Percentiles rank a stretch among this genome's conserved stretches.
Conservation (phyloP, 345 rosid species). For the Eucalyptus viminalis region DNA sequence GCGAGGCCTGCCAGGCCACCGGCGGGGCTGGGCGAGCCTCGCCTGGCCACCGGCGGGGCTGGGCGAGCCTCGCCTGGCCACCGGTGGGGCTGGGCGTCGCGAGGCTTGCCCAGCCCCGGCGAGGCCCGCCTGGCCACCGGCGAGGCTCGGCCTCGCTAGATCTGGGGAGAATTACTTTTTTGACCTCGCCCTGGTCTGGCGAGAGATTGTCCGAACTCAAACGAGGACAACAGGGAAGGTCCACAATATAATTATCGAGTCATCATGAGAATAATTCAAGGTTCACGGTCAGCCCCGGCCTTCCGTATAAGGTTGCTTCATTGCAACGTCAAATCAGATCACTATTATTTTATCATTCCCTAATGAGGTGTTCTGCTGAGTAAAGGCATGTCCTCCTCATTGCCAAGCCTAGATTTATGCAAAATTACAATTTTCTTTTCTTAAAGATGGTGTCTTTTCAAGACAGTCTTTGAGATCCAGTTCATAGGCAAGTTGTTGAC, state of each 20-base stretch:
- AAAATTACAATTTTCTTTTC: neutral
- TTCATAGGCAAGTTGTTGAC: neutral
- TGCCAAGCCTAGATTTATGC: neutral
- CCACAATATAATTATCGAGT: neutral
- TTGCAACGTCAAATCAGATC: constrained; percentile 12
- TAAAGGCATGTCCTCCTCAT: neutral
- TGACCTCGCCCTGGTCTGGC: no score
- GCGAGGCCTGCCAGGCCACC: no score
- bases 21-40: no score
- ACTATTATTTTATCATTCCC: neutral
- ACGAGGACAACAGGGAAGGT: neutral
- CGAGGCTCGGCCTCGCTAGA: no score
- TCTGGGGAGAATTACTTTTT: no score
- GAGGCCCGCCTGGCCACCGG: no score
- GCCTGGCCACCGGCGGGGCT: no score
- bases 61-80: no score
- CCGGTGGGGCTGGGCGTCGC: no score
- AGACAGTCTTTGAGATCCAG: neutral
- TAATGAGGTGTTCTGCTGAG: neutral
- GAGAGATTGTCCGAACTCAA: neutral
- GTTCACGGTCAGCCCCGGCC: neutral
- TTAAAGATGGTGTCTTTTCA: neutral
- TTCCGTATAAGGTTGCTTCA: constrained; percentile 1
- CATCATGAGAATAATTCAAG: neutral
- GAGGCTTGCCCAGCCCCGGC: no score